Evolutionary conservation across 2,329 filamentous ascomycete genomes (phyloP), one percentile per base, ranked within the genome.

Genomic region (Ophiostoma pallidulum): DNA sequence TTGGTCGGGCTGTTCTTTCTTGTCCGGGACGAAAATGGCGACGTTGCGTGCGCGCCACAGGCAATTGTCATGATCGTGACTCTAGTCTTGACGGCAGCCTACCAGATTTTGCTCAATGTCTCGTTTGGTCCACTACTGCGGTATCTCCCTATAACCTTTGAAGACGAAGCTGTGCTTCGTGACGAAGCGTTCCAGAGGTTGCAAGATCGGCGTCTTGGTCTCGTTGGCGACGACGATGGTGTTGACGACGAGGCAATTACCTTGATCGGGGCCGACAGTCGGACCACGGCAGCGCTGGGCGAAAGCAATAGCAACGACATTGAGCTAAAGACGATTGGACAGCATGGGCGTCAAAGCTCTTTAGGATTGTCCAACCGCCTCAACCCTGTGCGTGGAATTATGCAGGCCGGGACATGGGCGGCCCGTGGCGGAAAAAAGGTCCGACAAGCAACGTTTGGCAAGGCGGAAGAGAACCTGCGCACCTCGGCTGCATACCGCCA

Each of bases 81-180:
- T 2, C 59, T 84, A 1, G 59, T 80, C 39, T 67, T 91, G 12
- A 98, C 92, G 0, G 65, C 76, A 2, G 58, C 87, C 4, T 98
- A 85, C 58, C 92, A 98, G 61, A 64, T 83, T 35, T 67, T 94
- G 1, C 72, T 97, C 44, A 95, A 95, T 62, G 69, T 72, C 46
- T 85, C 89, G 0, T 97, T 98, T 56, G 78, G 78, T 0, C 91
- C 92, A 3, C 73, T 98, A 9, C 82, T 94, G 61, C 79, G 84
- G 33, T 95, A 95, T 59, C 70, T 98, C 4, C 92, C 92, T 0
- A 94, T 97, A 54, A 97, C 91, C 0, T 80, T 97, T 47, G 92
- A 98, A 62, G 92, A 97, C 54, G 91, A 96, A 60, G 92, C 92
- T 3, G 86, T 92, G 1, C 70, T 86, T n/a, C 82, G 91, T 7